These are phyloP conservation scores for Tuber magnatum DNA, from an alignment of 495 filamentous ascomycete species.

Conservation along the genomic window DNA sequence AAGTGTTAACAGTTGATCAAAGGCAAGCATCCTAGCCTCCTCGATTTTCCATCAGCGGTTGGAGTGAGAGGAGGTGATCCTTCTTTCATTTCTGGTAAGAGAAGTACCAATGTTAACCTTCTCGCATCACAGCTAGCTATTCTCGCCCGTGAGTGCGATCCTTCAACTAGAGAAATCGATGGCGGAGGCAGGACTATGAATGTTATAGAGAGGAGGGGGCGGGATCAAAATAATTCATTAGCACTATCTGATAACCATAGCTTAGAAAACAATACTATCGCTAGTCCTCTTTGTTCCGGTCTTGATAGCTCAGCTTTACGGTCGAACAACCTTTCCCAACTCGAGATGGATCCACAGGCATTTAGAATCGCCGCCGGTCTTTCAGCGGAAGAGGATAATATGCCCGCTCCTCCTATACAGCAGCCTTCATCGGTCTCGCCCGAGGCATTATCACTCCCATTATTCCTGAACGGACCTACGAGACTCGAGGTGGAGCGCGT, in stretches of 20 bases:
- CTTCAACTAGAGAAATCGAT: constrained; percentile 2
- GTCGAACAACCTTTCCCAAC: not conserved
- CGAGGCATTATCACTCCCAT: not conserved
- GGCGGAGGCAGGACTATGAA: not conserved
- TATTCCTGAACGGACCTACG: not conserved
- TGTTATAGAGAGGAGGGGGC: not conserved
- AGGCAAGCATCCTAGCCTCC: constrained; percentile 2
- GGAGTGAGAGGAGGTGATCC: constrained; percentile 3
- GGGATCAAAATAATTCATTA: constrained; percentile 2
- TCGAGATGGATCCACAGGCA: not conserved
- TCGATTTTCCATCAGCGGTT: constrained; percentile 1
- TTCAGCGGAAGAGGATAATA: not conserved
- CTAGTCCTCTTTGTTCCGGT: not conserved
- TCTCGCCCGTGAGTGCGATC: not conserved
- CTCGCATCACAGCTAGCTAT: constrained; percentile 1
- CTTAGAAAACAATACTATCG: constrained; percentile 4
- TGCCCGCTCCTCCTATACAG: not conserved
- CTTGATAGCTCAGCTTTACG: not conserved
- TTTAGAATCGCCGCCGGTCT: not conserved
- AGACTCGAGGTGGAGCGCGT: not conserved
- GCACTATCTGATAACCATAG: constrained; percentile 1
- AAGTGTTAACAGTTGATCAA: not conserved
- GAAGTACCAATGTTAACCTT: constrained; percentile 4
- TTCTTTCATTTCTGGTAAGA: constrained; percentile 5
- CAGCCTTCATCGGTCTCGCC: not conserved